Evolutionary conservation across 495 filamentous ascomycete species (phyloP), one percentile per base, ranked within the genome.

Genomic region (Tuber calosporum): DNA sequence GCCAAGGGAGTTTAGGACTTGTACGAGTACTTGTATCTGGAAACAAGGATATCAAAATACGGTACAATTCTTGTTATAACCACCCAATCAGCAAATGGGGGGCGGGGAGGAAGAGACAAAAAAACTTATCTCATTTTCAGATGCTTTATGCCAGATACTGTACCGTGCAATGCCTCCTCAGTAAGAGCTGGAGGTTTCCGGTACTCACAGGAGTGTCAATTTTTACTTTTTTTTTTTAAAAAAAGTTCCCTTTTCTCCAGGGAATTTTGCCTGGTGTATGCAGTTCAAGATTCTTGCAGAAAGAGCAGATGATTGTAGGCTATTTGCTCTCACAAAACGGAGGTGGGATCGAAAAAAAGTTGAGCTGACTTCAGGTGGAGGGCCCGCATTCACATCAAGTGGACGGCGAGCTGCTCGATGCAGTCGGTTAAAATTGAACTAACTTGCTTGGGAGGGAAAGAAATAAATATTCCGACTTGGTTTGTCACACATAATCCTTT

Each of bases 371-470:
- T 26, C 48, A 58, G 48, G 48, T 58, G 48, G 48, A 58, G 48
- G 48, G 48, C 48, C 9, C n/a, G 8, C 9, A 58, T 58, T 58
- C n/a, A 2, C 9, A 58, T 58, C 30, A 1, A 58, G n/a, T 58
- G 48, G 48, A 58, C 48, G 48, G 48, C 48, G 48, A 58, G n/a
- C 48, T 58, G n/a, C 48, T 58, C 48, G n/a, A 58, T 58, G 48
- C 48, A 30, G 22, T 58, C 48, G 48, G n/a, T 58, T 58, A 58
- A 58, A 58, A 22, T 9, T 58, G 48, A 58, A 58, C 48, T 58
- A 58, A 26, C 48, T 58, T 26, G 22, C 48, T 58, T 58, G 48
- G 48, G 48, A 26, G 22, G 4, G 8, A 9, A 58, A 9, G n/a
- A 58, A 58, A 26, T 26, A 58, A 58, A 58, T 58, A 58, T 58